Conservation (phyloP, 208 protist species). For the Wallacemonas sp. region DNA sequence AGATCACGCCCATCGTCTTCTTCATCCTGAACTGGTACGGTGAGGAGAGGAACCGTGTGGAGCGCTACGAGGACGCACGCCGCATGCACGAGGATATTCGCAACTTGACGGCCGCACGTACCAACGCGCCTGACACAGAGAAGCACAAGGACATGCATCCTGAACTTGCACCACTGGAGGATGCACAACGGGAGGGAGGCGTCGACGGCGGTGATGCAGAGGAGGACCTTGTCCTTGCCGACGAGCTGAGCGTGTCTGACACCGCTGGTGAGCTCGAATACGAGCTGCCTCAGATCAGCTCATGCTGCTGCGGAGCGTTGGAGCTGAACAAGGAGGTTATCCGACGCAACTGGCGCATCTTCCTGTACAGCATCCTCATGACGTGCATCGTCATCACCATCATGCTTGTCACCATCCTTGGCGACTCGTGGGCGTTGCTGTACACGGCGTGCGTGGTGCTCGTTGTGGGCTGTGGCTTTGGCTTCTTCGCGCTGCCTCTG, state of each 20-base stretch:
- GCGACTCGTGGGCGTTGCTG: slow-evolving; percentile 26
- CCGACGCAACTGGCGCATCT: slow-evolving; percentile 40
- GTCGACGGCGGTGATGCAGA: neutral
- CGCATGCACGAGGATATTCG: slow-evolving; percentile 23
- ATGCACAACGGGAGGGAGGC: neutral
- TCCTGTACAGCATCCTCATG: slow-evolving; percentile 53
- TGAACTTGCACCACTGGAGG: neutral
- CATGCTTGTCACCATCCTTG: slow-evolving; percentile 36
- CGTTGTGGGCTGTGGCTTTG: slow-evolving; percentile 24
- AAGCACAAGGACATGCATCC: neutral
- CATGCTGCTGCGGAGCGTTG: slow-evolving; percentile 38
- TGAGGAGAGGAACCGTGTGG: slow-evolving; percentile 55
- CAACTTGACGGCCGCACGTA: neutral
- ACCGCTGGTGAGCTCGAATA: neutral
- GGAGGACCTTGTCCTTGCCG: neutral
- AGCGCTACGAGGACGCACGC: slow-evolving; percentile 39
- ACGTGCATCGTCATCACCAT: slow-evolving; percentile 33
- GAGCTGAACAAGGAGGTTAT: slow-evolving; percentile 61
- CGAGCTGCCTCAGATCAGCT: slow-evolving; percentile 5
- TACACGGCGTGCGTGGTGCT: slow-evolving; percentile 23
- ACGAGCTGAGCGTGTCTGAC: neutral
- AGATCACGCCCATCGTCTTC: slow-evolving; percentile 46
- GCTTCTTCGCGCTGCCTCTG: slow-evolving; percentile 58
- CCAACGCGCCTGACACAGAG: slow-evolving; percentile 12
- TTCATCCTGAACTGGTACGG: slow-evolving; percentile 67